A percentile compares a stretch with the other conserved stretches of the same genome.
phyloP scores from a whole-genome alignment of 2,329 filamentous ascomycete species.

The Colletotrichum eremochloae region DNA sequence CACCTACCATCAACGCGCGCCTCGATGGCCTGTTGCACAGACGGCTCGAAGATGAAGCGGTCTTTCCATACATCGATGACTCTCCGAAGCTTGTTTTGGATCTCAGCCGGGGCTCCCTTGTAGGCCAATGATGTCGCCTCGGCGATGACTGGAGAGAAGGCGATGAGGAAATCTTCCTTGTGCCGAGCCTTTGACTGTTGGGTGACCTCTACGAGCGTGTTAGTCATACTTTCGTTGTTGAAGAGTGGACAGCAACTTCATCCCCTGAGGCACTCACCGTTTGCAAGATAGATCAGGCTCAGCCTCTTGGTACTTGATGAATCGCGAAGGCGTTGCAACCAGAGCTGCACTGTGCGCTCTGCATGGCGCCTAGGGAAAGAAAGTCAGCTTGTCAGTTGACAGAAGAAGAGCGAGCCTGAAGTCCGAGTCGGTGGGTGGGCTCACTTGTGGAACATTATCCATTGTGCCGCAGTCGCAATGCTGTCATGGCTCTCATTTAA shows the following conservation, averaged over 20 bases:
- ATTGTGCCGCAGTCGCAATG: conserved; percentile 96
- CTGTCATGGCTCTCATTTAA: conserved; percentile 98
- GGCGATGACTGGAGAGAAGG: conserved; percentile 91
- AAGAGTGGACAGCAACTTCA: neutral
- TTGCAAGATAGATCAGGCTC: conserved; percentile 94
- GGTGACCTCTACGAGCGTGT: conserved; percentile 79
- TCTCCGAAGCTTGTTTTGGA: conserved; percentile 87
- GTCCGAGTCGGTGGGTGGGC: neutral
- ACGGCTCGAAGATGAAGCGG: conserved; percentile 83
- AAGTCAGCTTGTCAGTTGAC: conserved; percentile 24
- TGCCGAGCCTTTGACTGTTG: conserved; percentile 95
- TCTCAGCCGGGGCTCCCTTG: conserved; percentile 86
- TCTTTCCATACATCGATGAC: conserved; percentile 97
- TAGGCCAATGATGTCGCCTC: conserved; percentile 94
- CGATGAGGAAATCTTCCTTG: conserved; percentile 92
- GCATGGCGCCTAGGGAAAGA: conserved; percentile 81
- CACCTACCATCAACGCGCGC: conserved; percentile 79
- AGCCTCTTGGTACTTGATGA: conserved; percentile 87
- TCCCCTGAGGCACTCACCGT: conserved; percentile 70
- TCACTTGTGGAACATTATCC: conserved; percentile 94
- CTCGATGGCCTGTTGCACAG: conserved; percentile 86
- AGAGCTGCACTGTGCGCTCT: conserved; percentile 90
- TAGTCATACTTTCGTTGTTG: neutral
- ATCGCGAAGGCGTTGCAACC: conserved; percentile 91
- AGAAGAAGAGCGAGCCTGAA: conserved; percentile 26